These are phyloP conservation scores for Selenicereus undatus DNA, from an alignment of 148 eudicot species.

Conservation along the genomic window DNA sequence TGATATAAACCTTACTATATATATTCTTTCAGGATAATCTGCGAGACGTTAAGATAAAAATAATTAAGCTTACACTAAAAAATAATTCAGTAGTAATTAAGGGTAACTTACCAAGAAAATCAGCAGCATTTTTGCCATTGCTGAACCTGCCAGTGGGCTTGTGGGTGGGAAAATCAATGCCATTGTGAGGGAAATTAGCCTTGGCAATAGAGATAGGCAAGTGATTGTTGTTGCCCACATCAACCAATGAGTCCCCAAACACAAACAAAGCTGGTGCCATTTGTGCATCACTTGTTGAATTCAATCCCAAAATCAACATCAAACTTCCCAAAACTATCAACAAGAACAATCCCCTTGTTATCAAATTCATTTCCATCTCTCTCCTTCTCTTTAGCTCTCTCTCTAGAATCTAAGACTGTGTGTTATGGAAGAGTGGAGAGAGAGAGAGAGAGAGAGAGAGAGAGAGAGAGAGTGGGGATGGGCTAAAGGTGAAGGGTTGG, in stretches of 20 bases:
- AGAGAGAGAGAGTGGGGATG: background rate
- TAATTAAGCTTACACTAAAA: too few relatives aligned
- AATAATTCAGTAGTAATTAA: too few relatives aligned
- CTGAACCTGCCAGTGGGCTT: slow-evolving; percentile 74
- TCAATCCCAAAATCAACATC: background rate
- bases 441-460: background rate
- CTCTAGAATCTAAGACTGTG: background rate
- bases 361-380: background rate
- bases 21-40: too few relatives aligned
- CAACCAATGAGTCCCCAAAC: slow-evolving; percentile 87
- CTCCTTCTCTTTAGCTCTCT: background rate
- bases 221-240: slow-evolving; percentile 84
- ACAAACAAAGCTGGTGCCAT: slow-evolving; percentile 61
- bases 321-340: background rate
- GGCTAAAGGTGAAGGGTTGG: background rate
- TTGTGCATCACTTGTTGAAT: slow-evolving; percentile 15
- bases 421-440: background rate
- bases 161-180: slow-evolving; percentile 60
- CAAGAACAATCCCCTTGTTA: background rate
- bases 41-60: too few relatives aligned
- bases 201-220: slow-evolving; percentile 56
- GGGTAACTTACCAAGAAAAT: slow-evolving; percentile 54
- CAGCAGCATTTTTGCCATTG: slow-evolving; percentile 92
- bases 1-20: too few relatives aligned
- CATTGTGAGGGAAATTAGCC: slow-evolving; percentile 83